Conservation (phyloP, 2,329 filamentous ascomycete genomes). For the Cladosporium sp. region DNA sequence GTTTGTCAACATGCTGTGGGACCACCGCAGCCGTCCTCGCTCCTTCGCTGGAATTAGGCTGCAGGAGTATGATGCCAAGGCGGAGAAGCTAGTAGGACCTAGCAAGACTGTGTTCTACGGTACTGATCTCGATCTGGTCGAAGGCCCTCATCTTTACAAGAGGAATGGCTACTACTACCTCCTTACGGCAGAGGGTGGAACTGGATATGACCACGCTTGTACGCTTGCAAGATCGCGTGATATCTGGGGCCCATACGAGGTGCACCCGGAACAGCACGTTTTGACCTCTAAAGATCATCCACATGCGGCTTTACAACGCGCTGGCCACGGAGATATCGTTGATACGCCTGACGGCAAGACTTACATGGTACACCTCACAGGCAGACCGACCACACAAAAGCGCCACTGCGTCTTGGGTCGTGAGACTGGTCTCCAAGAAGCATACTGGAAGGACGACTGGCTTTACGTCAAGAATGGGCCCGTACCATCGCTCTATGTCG, state of each 20-base stretch:
- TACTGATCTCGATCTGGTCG: constrained; percentile 19
- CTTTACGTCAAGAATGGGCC: constrained; percentile 51
- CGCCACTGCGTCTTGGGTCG: constrained; percentile 47
- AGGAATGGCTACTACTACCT: constrained; percentile 61
- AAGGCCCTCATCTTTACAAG: constrained; percentile 61
- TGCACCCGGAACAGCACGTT: constrained; percentile 58
- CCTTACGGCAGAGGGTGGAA: constrained; percentile 55
- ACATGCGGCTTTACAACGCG: constrained; percentile 52
- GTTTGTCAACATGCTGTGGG: constrained; percentile 23
- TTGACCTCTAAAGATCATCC: constrained; percentile 49
- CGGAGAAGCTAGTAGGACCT: constrained; percentile 16
- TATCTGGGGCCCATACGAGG: constrained; percentile 63
- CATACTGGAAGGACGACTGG: constrained; percentile 55
- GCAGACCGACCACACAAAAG: constrained; percentile 49
- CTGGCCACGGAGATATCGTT: constrained; percentile 53
- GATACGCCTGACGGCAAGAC: constrained; percentile 48
- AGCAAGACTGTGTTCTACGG: constrained; percentile 21
- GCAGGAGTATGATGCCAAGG: constrained; percentile 21
- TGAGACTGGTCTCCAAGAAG: constrained; percentile 53
- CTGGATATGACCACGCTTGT: constrained; percentile 61
- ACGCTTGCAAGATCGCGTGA: constrained; percentile 57
- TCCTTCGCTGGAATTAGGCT: constrained; percentile 21
- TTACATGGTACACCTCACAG: constrained; percentile 52
- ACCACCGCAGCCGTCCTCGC: constrained; percentile 21
- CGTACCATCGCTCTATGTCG: constrained; percentile 10